Evolutionary conservation across 2,329 filamentous ascomycete species (phyloP), one percentile per base, ranked within the genome.

Genomic region (Parafenestella ontariensis): DNA sequence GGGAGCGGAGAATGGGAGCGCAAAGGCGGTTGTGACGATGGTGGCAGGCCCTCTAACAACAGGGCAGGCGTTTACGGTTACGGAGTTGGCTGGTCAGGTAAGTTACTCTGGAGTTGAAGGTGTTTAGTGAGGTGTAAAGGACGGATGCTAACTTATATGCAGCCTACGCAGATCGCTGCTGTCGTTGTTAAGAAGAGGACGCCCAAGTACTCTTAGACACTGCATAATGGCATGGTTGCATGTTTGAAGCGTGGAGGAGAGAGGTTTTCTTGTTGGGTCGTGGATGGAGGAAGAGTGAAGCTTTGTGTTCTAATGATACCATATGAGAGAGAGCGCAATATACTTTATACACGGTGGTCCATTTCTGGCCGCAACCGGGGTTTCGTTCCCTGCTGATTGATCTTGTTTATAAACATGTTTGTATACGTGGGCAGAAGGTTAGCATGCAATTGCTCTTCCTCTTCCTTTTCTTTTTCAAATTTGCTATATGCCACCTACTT

Each of bases 11-110:
- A 44, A 53, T 18, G 45, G 26, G 1, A 31, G 33, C 5, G 31
- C 9, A 8, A 46, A 36, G 6, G 36, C 36, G 34, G 31, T 39
- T 6, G 40, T 24, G 3, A 29, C 11, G 11, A 46, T 29, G 7
- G 40, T 8, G 3, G 47, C 43, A 3, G 46, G 47, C 18, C 33
- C 26, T 13, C 20, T 54, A n/a, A 59, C 52, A 8, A 56, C 47
- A 45, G 62, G 62, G 7, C 41, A 53, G 33, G 54, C 41, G 5
- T 54, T 65, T 21, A 51, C 43, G 1, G 52, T 65, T 29, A 60
- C 54, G 9, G 62, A 65, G 54, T 34, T 65, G 21, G 23, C 53
- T 10, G 62, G 62, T 3, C 11, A 54, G 54, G 47, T 51, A 40
- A 3, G 48, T 51, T 34, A 15, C 1, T 31, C 28, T 5, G n/a